A percentile compares a stretch with the other conserved stretches of the same genome.
Evolutionary conservation across 2,329 filamentous ascomycete genomes (phyloP).

Genomic region (Penicillium glabrum): DNA sequence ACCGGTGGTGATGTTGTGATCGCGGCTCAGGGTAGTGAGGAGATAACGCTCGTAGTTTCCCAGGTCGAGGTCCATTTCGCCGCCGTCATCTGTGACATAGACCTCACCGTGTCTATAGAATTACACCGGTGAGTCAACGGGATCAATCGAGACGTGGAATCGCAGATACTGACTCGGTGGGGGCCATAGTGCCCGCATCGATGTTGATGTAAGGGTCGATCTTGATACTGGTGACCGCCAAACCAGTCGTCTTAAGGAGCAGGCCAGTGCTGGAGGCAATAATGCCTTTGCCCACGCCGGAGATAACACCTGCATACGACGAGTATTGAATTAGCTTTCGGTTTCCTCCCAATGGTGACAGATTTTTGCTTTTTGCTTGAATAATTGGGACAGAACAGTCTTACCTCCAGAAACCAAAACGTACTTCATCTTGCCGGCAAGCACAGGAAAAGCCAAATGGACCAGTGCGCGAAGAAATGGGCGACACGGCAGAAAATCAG

Average conservation of each 20-base stretch:
- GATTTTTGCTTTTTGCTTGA: not conserved
- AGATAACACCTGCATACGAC: slow-evolving; percentile 43
- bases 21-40: slow-evolving; percentile 74
- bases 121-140: not conserved
- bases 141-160: not conserved
- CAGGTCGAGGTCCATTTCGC: slow-evolving; percentile 72
- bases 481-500: slow-evolving; percentile 2
- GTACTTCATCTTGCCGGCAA: slow-evolving; percentile 67
- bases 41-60: slow-evolving; percentile 82
- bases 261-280: slow-evolving; percentile 54
- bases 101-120: slow-evolving; percentile 73
- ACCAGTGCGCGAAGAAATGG: not conserved
- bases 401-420: slow-evolving; percentile 76
- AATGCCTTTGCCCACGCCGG: slow-evolving; percentile 61
- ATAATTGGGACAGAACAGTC: slow-evolving; percentile 20
- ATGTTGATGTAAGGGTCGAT: slow-evolving; percentile 71
- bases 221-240: slow-evolving; percentile 33
- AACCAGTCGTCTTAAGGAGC: slow-evolving; percentile 30
- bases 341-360: not conserved
- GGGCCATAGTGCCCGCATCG: slow-evolving; percentile 68
- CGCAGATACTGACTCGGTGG: slow-evolving; percentile 22
- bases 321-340: slow-evolving; percentile 1
- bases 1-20: slow-evolving; percentile 96
- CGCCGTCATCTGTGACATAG: slow-evolving; percentile 82
- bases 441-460: not conserved